Evolutionary conservation across 805 yeast species (phyloP).

Genomic region (Kodamaea kakaduensis): DNA sequence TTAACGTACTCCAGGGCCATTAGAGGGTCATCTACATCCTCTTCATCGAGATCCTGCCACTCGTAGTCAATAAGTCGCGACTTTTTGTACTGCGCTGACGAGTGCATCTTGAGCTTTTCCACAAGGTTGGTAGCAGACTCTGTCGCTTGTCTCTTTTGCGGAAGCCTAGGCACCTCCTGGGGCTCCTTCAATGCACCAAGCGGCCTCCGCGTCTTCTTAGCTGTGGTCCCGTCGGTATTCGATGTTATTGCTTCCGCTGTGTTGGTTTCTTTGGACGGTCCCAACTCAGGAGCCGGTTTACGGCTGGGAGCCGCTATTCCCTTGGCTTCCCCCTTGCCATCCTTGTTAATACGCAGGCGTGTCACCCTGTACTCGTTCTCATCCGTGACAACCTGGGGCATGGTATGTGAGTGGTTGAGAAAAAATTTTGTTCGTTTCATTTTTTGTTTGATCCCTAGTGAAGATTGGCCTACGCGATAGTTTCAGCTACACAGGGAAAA

Average conservation of each 20-base stretch:
- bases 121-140: constrained; percentile 47
- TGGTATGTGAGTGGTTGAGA: constrained; percentile 4
- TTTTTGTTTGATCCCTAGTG: background rate
- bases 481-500: constrained; percentile 1
- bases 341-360: constrained; percentile 4
- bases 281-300: background rate
- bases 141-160: constrained; percentile 54
- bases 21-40: constrained; percentile 64
- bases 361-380: constrained; percentile 4
- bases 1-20: constrained; percentile 92
- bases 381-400: constrained; percentile 5
- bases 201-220: constrained; percentile 17
- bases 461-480: background rate
- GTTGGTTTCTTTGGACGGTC: background rate
- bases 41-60: constrained; percentile 74
- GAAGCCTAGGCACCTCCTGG: constrained; percentile 20
- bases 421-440: constrained; percentile 4
- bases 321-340: constrained; percentile 2
- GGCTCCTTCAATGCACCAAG: constrained; percentile 34
- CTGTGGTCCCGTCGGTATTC: background rate
- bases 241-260: background rate
- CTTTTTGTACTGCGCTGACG: constrained; percentile 29
- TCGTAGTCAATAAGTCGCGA: constrained; percentile 40
- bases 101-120: constrained; percentile 25
- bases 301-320: background rate